A percentile compares a stretch with the other conserved stretches of the same genome.
These are phyloP conservation scores for Nakaseomyces uthaithaninus DNA, from an alignment of 1,139 yeast species.

Conservation along the genomic window DNA sequence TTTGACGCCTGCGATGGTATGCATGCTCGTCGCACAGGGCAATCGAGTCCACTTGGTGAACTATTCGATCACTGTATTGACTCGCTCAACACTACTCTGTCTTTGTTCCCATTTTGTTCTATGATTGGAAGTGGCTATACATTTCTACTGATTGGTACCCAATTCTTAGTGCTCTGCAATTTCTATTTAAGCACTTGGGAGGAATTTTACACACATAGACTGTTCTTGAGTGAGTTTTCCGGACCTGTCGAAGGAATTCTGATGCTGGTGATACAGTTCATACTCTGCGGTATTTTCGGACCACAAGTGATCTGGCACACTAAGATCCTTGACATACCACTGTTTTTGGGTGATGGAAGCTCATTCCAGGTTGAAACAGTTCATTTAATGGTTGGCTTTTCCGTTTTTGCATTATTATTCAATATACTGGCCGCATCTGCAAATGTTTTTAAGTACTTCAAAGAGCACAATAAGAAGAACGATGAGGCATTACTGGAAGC, in stretches of 20 bases:
- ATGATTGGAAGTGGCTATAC: slow-evolving; percentile 68
- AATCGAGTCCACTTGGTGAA: slow-evolving; percentile 91
- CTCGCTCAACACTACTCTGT: slow-evolving; percentile 81
- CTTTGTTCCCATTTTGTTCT: slow-evolving; percentile 62
- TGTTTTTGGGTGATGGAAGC: slow-evolving; percentile 9
- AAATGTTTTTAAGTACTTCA: slow-evolving; percentile 55
- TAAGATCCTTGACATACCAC: slow-evolving; percentile 12
- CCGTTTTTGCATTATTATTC: slow-evolving; percentile 47
- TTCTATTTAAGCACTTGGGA: slow-evolving; percentile 94
- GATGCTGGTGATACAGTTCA: slow-evolving; percentile 47
- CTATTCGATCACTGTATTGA: slow-evolving; percentile 90
- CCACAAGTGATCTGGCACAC: slow-evolving; percentile 54
- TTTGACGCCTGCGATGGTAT: slow-evolving; percentile 95
- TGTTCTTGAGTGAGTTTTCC: slow-evolving; percentile 69
- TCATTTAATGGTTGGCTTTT: slow-evolving; percentile 26
- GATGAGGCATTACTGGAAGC: slow-evolving; percentile 24
- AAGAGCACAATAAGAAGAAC: slow-evolving; percentile 25
- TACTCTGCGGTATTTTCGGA: slow-evolving; percentile 61
- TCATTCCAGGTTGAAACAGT: slow-evolving; percentile 19
- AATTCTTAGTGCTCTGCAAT: slow-evolving; percentile 70
- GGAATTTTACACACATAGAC: slow-evolving; percentile 82
- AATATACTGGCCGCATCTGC: slow-evolving; percentile 65
- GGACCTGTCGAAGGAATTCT: slow-evolving; percentile 96
- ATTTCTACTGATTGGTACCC: slow-evolving; percentile 53
- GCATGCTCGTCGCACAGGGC: slow-evolving; percentile 88